Base-by-base conservation (phyloP, 345 rosid species). In the Gossypium anomalum region DNA sequence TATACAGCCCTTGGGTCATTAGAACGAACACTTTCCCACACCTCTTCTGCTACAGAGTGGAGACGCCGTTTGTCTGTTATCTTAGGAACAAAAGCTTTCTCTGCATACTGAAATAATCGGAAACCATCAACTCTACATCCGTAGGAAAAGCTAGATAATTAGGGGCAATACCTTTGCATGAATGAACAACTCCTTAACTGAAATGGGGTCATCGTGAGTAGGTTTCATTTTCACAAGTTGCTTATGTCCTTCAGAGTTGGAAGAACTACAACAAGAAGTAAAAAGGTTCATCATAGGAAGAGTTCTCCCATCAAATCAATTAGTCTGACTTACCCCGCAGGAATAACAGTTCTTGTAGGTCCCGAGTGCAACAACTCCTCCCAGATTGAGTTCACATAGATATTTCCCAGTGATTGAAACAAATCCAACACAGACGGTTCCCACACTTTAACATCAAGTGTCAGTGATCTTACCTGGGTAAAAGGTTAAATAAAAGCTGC, bases 361-460 rank as follows among this genome's bases (percentile, higher is more conserved):
- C 85, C 83, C 44, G 84, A 67, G 47, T 81, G 81, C 81, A 87
- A 64, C 79, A 85, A 67, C 80, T 87, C 97, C 83, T 92, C 97
- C 97, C 94, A 90, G 63, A 92, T 75, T n/a, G 91, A 84, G 82
- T 92, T 92, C 55, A 88, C 89, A 81, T 79, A 86, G 58, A 77
- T 16, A 60, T 92, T 89, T 66, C 97, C 94, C 78, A 92, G 81
- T 71, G 94, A 85, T 57, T 88, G 93, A 86, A 92, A 92, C 70
- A 92, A 75, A 73, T 81, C 82, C 84, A 92, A 68, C 41, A 92
- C 87, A 22, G 94, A 92, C 58, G 92, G 91, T 72, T 89, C 92
- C 97, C 97, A 89, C 70, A 85, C 97, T 85, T 87, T 91, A 55
- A 91, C 90, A 75, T 91, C 93, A 71, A 89, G 97, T 49, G 87